These are phyloP conservation scores for Drechmeria coniospora DNA, from an alignment of 2,329 filamentous ascomycete species.

Conservation along the genomic window DNA sequence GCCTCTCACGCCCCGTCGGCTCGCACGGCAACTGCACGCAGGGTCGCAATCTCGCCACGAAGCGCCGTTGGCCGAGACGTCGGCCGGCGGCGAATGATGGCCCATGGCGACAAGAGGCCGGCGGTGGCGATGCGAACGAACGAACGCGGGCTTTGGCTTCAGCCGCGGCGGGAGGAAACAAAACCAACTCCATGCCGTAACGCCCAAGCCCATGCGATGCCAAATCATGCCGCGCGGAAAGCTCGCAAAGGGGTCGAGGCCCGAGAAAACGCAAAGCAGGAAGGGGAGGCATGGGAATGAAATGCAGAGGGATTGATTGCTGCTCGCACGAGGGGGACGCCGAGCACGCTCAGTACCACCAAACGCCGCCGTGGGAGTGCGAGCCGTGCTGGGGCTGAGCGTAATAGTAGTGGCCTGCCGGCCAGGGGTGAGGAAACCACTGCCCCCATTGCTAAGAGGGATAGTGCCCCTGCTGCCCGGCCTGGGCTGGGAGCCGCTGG, in stretches of 20 bases:
- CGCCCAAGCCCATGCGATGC: slow-evolving; percentile 16
- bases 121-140: no score
- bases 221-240: slow-evolving; percentile 11
- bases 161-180: no score
- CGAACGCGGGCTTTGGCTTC: no score
- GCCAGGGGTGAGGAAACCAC: slow-evolving; percentile 4
- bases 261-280: slow-evolving; percentile 7
- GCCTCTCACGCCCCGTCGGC: no score
- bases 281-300: no score
- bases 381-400: background rate
- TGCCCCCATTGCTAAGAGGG: slow-evolving; percentile 18
- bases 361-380: background rate
- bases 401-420: background rate
- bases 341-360: background rate
- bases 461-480: slow-evolving; percentile 16
- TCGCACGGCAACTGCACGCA: no score
- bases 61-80: no score
- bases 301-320: no score
- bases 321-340: background rate
- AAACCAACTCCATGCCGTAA: slow-evolving; percentile 6
- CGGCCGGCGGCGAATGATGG: no score
- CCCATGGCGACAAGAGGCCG: no score
- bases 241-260: slow-evolving; percentile 4
- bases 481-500: slow-evolving; percentile 11
- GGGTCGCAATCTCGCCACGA: no score